These are phyloP conservation scores for Amniculicola lignicola DNA, from an alignment of 495 filamentous ascomycete species.

Conservation along the genomic window DNA sequence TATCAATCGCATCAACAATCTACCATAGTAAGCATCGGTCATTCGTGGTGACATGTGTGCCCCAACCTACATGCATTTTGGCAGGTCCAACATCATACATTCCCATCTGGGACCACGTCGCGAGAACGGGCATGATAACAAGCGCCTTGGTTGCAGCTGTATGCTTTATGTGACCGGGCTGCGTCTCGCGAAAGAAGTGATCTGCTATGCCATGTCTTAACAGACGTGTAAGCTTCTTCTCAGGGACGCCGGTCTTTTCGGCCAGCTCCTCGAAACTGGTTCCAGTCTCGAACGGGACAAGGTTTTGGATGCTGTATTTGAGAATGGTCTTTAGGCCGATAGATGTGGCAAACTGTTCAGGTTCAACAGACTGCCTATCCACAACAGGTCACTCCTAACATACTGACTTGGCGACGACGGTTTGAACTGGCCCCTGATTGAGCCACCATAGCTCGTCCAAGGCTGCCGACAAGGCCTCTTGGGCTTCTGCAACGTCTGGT, in stretches of 20 bases:
- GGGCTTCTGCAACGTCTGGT: neutral
- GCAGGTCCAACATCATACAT: slow-evolving; percentile 12
- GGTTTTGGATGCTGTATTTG: neutral
- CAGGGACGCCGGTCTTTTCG: neutral
- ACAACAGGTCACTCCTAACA: neutral
- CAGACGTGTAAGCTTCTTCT: neutral
- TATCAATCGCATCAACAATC: slow-evolving; percentile 13
- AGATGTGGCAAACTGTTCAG: neutral
- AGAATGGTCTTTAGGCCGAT: neutral
- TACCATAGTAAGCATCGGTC: slow-evolving; percentile 5
- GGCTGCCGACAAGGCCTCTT: neutral
- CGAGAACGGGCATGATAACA: slow-evolving; percentile 1
- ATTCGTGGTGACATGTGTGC: slow-evolving; percentile 1
- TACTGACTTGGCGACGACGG: neutral
- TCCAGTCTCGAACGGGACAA: neutral
- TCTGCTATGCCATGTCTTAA: slow-evolving; percentile 5
- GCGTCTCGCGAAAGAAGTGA: slow-evolving; percentile 10
- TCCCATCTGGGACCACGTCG: slow-evolving; percentile 1
- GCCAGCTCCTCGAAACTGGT: neutral
- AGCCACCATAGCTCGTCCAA: neutral
- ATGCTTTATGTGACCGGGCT: slow-evolving; percentile 15
- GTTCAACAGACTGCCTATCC: neutral
- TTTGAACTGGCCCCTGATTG: neutral
- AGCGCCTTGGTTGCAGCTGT: slow-evolving; percentile 10
- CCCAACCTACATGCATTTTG: slow-evolving; percentile 6